These are phyloP conservation scores for Sporisorium scitamineum DNA, from an alignment of 1,284 basidiomycete species.

Conservation along the genomic window DNA sequence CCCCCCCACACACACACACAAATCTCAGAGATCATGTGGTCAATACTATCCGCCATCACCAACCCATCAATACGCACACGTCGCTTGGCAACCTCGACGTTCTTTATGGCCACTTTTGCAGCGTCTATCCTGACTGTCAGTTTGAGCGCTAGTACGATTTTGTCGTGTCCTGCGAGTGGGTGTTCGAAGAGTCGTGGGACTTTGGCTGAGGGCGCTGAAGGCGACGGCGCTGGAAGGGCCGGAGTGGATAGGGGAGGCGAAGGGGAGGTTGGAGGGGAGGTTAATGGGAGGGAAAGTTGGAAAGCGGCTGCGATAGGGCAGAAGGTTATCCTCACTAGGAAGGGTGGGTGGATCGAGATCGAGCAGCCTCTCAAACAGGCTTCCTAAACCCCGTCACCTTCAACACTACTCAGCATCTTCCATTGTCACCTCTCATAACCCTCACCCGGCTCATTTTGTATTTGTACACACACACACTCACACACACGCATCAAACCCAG, in stretches of 20 bases:
- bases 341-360: slow-evolving; percentile 60
- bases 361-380: slow-evolving; percentile 19
- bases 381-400: background rate
- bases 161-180: slow-evolving; percentile 56
- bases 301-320: slow-evolving; percentile 26
- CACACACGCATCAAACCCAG: background rate
- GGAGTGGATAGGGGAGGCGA: background rate
- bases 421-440: too few relatives aligned
- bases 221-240: background rate
- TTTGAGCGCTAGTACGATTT: slow-evolving; percentile 49
- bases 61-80: slow-evolving; percentile 38
- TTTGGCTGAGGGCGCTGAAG: slow-evolving; percentile 15
- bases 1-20: background rate
- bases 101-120: slow-evolving; percentile 55
- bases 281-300: too few relatives aligned
- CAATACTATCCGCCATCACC: background rate
- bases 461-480: background rate
- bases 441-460: too few relatives aligned
- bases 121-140: slow-evolving; percentile 56
- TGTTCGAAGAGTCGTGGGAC: slow-evolving; percentile 11
- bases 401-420: background rate
- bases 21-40: slow-evolving; percentile 9
- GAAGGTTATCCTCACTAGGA: slow-evolving; percentile 41
- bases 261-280: background rate
- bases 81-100: slow-evolving; percentile 40